Conservation (phyloP, 495 filamentous ascomycete species). For the Aspergillus saccharolyticus region DNA sequence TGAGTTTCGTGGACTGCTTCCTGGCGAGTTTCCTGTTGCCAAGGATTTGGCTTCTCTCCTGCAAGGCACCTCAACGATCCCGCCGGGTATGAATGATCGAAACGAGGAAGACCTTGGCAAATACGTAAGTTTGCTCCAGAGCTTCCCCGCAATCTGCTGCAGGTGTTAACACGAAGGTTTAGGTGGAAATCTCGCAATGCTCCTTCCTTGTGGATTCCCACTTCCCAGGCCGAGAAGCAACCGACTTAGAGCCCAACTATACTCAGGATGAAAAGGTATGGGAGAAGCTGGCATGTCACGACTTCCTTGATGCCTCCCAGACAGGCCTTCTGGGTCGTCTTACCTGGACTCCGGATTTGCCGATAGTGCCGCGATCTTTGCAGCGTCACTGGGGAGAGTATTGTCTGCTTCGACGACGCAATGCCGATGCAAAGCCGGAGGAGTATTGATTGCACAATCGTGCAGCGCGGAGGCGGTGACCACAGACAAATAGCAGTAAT, state of each 20-base stretch:
- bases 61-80: constrained; percentile 72
- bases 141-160: neutral
- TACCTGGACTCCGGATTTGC: constrained; percentile 76
- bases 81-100: constrained; percentile 84
- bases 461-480: neutral
- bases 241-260: constrained; percentile 70
- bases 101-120: constrained; percentile 85
- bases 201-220: constrained; percentile 84
- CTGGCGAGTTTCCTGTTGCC: constrained; percentile 81
- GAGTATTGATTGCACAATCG: neutral
- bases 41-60: constrained; percentile 56
- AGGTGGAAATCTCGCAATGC: constrained; percentile 68
- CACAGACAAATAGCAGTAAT: constrained; percentile 2
- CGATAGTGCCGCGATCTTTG: constrained; percentile 62
- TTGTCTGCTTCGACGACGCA: constrained; percentile 62
- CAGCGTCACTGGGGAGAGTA: constrained; percentile 76
- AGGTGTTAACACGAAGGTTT: neutral
- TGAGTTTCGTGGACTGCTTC: constrained; percentile 83
- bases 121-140: constrained; percentile 56
- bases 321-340: constrained; percentile 72
- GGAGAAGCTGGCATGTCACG: constrained; percentile 66
- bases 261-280: constrained; percentile 62
- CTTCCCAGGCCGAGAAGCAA: constrained; percentile 53
- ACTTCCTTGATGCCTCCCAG: constrained; percentile 73
- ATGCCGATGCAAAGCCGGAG: constrained; percentile 1